These are phyloP conservation scores for Casuarina equisetifolia DNA, from an alignment of 306 rosid species.

Conservation along the genomic window DNA sequence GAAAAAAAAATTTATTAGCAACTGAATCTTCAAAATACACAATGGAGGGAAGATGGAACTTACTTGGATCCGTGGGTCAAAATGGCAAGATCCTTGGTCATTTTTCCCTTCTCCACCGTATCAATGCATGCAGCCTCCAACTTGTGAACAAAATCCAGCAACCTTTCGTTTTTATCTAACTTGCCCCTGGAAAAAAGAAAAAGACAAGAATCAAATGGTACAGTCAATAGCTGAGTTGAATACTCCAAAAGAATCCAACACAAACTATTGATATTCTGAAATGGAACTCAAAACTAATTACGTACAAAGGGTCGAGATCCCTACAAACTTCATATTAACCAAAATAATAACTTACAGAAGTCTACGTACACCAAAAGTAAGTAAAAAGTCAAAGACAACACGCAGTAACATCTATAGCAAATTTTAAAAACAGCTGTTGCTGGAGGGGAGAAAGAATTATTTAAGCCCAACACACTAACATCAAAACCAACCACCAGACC, in stretches of 20 bases:
- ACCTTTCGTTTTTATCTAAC: conserved; percentile 67
- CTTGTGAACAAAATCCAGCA: conserved; percentile 72
- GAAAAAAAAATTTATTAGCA: background rate
- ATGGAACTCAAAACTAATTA: background rate
- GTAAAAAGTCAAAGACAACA: background rate
- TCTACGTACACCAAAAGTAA: background rate
- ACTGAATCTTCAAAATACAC: background rate
- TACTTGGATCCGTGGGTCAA: conserved; percentile 87
- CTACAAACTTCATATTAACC: background rate
- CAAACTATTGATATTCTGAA: background rate
- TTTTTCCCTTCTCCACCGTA: conserved; percentile 86
- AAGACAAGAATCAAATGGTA: conserved; percentile 4
- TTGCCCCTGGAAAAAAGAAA: conserved; percentile 58
- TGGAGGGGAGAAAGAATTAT: background rate
- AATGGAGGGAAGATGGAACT: conserved; percentile 29
- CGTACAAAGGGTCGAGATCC: background rate
- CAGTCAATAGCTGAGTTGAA: conserved; percentile 14
- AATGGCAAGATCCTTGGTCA: conserved; percentile 98
- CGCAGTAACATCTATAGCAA: background rate
- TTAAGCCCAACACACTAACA: background rate
- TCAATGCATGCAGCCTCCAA: conserved; percentile 89
- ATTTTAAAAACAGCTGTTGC: background rate
- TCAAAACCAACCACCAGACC: background rate
- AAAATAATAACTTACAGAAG: background rate
- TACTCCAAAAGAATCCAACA: conserved; percentile 6